Conservation (phyloP, 1,284 basidiomycete genomes). For the Tremellales sp. region DNA sequence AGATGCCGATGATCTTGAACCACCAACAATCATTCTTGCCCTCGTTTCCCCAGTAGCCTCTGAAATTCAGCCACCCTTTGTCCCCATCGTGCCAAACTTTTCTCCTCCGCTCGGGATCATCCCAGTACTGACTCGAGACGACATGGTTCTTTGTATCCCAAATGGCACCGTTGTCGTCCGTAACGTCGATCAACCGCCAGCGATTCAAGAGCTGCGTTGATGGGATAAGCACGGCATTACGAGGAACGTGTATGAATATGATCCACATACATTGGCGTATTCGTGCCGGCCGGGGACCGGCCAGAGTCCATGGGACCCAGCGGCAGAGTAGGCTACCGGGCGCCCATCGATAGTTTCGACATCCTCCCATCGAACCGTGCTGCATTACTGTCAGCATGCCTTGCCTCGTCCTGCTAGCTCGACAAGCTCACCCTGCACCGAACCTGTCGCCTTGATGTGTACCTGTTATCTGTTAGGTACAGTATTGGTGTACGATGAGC, state of each 20-base stretch:
- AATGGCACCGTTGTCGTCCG: slow-evolving; percentile 39
- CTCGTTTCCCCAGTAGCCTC: slow-evolving; percentile 39
- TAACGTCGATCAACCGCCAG: slow-evolving; percentile 40
- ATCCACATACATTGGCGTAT: slow-evolving; percentile 33
- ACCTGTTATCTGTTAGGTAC: no score
- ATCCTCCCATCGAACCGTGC: slow-evolving; percentile 42
- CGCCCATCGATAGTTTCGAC: slow-evolving; percentile 31
- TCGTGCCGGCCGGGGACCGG: slow-evolving; percentile 39
- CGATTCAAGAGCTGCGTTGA: slow-evolving; percentile 21
- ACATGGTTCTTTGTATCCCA: slow-evolving; percentile 44
- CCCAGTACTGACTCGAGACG: slow-evolving; percentile 38
- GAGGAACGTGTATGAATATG: not conserved
- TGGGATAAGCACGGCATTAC: not conserved
- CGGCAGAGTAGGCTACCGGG: slow-evolving; percentile 42
- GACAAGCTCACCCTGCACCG: slow-evolving; percentile 22
- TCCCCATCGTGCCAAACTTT: slow-evolving; percentile 25
- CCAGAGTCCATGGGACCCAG: slow-evolving; percentile 46
- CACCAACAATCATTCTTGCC: slow-evolving; percentile 43
- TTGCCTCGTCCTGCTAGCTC: not conserved
- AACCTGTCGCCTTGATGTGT: no score
- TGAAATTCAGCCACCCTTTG: slow-evolving; percentile 38
- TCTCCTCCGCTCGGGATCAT: slow-evolving; percentile 18
- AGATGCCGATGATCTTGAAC: slow-evolving; percentile 31
- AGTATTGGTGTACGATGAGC: no score
- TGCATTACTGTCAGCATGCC: slow-evolving; percentile 1